Evolutionary conservation across 1,284 basidiomycete genomes (phyloP), one percentile per base, ranked within the genome.

Genomic region (Inonotus obliquus): DNA sequence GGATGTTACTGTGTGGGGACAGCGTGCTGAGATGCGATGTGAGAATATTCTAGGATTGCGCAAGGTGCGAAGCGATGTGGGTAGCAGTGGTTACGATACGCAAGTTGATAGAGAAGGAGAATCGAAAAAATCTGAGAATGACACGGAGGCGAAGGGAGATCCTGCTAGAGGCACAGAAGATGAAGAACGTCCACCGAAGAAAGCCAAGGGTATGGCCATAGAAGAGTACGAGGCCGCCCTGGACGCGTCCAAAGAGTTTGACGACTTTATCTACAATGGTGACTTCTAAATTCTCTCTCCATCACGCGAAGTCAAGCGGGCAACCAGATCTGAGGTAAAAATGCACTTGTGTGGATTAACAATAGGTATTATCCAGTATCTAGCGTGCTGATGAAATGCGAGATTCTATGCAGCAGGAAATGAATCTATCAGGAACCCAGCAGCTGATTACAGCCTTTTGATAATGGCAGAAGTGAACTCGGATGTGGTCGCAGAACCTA

Each of bases 391-490:
- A 58, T n/a, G 41, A 57, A 47, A 10, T 37, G 35, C n/a, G 35
- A 19, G 29, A 49, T 25, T 10, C 45, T 38, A 58, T 41, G 21
- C 14, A 39, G 38, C 38, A 61, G 10, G 32, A 27, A 35, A 27
- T 5, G n/a, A 32, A 19, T 41, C 41, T 44, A 44, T 17, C 41
- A 44, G 19, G 41, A 44, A 21, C 7, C 14, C 48, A 39, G 37
- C 23, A 23, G 39, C 27, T 47, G 41, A 48, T 72, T 65, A 76
- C 62, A 91, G 77, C 68, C 83, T 87, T 75, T 87, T 84, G 77
- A 96, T 92, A 73, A 97, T 83, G 59, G 90, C 94, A 60, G 87
- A 80, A 51, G 95, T 98, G 78, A 97, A 94, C 69, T 97, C 94
- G 53, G 91, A 92, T 57, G 95, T 97, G 45, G 91, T 91, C 47